Conservation (phyloP, 345 rosid genomes). For the Bruguiera sexangula region DNA sequence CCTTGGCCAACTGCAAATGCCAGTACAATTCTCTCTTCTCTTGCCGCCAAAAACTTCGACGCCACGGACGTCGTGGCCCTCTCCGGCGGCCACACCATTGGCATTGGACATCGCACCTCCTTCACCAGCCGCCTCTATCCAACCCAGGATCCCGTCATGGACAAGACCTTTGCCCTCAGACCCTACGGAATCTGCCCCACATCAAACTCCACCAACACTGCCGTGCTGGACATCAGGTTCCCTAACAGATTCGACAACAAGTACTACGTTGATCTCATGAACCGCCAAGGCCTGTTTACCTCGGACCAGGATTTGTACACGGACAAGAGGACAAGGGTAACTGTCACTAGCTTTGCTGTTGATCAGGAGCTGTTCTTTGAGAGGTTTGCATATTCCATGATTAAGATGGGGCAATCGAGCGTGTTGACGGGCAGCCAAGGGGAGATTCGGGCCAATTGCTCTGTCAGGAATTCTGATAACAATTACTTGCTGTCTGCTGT, state of each 20-base stretch:
- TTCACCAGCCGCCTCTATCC: constrained; percentile 71
- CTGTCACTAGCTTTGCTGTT: constrained; percentile 59
- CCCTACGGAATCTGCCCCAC: constrained; percentile 59
- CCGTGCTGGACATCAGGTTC: constrained; percentile 52
- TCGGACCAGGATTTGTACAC: constrained; percentile 84
- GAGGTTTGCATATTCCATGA: constrained; percentile 51
- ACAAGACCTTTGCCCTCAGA: constrained; percentile 53
- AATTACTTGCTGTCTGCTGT: constrained; percentile 36
- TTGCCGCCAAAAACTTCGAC: constrained; percentile 47
- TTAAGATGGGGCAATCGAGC: constrained; percentile 68
- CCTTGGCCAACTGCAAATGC: constrained; percentile 46
- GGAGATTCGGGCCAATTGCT: constrained; percentile 75
- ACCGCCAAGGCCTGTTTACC: constrained; percentile 74
- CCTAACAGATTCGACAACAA: constrained; percentile 79
- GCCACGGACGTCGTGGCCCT: constrained; percentile 75
- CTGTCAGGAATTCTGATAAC: constrained; percentile 49
- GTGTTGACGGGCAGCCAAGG: constrained; percentile 63
- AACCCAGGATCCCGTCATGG: constrained; percentile 67
- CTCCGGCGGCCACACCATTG: constrained; percentile 92
- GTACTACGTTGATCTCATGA: constrained; percentile 72
- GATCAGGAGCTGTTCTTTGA: constrained; percentile 60
- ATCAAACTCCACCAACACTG: constrained; percentile 34
- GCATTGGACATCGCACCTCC: constrained; percentile 56
- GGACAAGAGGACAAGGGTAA: constrained; percentile 48
- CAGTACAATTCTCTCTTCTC: constrained; percentile 33